Conservation (phyloP, 2,329 filamentous ascomycete species). For the Didymellaceae sp. region DNA sequence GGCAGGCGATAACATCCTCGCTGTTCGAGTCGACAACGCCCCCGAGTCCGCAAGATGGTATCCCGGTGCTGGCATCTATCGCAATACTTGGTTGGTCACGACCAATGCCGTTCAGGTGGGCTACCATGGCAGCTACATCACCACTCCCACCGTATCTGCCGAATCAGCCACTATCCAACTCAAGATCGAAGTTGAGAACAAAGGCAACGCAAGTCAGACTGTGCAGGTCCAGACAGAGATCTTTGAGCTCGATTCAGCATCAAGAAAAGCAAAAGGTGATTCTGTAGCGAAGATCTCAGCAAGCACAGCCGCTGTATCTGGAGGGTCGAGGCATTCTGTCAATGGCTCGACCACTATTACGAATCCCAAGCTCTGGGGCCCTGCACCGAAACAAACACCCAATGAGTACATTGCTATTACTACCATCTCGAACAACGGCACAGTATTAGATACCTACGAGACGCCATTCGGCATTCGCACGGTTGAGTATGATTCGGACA, state of each 20-base stretch:
- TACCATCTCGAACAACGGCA: constrained; percentile 22
- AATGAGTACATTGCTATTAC: constrained; percentile 59
- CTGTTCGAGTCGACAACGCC: constrained; percentile 60
- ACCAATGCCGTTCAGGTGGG: constrained; percentile 54
- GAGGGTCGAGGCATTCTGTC: constrained; percentile 41
- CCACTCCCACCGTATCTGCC: constrained; percentile 54
- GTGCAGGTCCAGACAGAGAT: constrained; percentile 54
- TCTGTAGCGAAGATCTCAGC: constrained; percentile 47
- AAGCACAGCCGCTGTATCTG: constrained; percentile 37
- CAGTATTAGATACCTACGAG: constrained; percentile 53
- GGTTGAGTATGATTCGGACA: constrained; percentile 49
- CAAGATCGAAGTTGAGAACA: constrained; percentile 57
- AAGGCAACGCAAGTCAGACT: constrained; percentile 36
- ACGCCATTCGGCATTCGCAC: constrained; percentile 60
- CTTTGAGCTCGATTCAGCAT: constrained; percentile 46
- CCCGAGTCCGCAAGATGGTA: constrained; percentile 61
- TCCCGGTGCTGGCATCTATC: constrained; percentile 61
- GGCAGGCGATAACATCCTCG: constrained; percentile 52
- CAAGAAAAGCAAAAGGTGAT: constrained; percentile 24
- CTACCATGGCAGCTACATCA: constrained; percentile 59
- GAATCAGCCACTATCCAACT: constrained; percentile 55
- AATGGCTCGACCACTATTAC: constrained; percentile 47
- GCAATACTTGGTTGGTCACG: constrained; percentile 62
- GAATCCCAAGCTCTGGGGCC: constrained; percentile 58
- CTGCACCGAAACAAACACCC: constrained; percentile 54